Evolutionary conservation across 306 rosid genomes (phyloP).

Genomic region (Begonia peltatifolia): DNA sequence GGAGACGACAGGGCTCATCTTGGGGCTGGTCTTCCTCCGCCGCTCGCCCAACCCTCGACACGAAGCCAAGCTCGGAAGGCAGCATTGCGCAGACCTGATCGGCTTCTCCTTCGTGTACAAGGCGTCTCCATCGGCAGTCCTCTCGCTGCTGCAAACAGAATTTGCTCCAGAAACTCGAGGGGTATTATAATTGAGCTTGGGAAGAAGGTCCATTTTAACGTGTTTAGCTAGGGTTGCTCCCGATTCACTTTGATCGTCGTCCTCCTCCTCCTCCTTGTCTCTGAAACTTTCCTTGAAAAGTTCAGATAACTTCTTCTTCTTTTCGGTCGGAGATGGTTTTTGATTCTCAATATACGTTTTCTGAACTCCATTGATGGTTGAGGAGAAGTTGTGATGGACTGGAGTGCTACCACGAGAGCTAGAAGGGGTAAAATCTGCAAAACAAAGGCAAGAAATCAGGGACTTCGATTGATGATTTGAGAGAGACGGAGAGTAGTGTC

Average conservation of each 20-base stretch:
- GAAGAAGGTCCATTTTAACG: constrained; percentile 4
- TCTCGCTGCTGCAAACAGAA: constrained; percentile 45
- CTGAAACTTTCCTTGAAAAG: constrained; percentile 53
- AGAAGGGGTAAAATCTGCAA: constrained; percentile 63
- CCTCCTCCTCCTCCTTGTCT: constrained; percentile 17
- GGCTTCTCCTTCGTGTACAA: constrained; percentile 17
- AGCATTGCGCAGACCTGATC: constrained; percentile 37
- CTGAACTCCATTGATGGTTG: constrained; percentile 17
- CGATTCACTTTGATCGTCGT: constrained; percentile 1
- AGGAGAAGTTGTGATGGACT: constrained; percentile 26
- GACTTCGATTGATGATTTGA: not conserved
- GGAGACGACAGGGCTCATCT: constrained; percentile 39
- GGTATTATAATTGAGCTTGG: constrained; percentile 37
- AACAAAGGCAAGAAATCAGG: not conserved
- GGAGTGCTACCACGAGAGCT: constrained; percentile 64
- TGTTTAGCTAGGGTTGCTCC: not conserved
- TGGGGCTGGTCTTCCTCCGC: constrained; percentile 30
- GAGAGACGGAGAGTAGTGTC: too few species aligned
- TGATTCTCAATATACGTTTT: constrained; percentile 19
- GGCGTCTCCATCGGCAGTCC: constrained; percentile 31
- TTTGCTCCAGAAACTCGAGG: constrained; percentile 31
- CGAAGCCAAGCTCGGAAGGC: constrained; percentile 71
- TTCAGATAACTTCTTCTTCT: constrained; percentile 55
- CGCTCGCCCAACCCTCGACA: constrained; percentile 53
- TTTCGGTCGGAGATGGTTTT: constrained; percentile 36